Percentiles rank a stretch among this genome's conserved stretches.
phyloP scores from a whole-genome alignment of 2,329 filamentous ascomycete genomes.

The Pezicula rhizophila region DNA sequence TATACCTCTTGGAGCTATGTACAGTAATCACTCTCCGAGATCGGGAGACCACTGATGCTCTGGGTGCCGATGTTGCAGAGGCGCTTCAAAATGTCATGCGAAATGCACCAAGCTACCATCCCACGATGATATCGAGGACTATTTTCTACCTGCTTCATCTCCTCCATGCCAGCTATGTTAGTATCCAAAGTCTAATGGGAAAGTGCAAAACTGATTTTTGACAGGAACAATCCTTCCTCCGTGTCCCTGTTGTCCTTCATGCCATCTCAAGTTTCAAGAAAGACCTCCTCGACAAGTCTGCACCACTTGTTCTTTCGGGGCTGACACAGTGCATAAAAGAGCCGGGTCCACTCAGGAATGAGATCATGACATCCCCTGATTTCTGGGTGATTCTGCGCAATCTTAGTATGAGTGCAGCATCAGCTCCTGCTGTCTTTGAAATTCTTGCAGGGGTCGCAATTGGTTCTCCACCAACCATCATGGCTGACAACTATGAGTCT shows the following conservation, averaged over 20 bases:
- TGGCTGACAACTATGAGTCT: conserved; percentile 92
- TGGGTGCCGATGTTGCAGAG: conserved; percentile 76
- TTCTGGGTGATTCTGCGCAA: conserved; percentile 89
- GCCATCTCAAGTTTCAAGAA: conserved; percentile 83
- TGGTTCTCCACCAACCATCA: conserved; percentile 71
- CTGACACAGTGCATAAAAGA: conserved; percentile 74
- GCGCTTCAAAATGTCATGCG: conserved; percentile 76
- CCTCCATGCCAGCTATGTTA: conserved; percentile 77
- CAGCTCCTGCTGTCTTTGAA: conserved; percentile 74
- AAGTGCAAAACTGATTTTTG: conserved; percentile 19
- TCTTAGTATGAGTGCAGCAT: conserved; percentile 62
- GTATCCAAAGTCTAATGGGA: conserved; percentile 26
- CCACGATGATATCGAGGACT: conserved; percentile 75
- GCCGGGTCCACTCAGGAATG: conserved; percentile 72
- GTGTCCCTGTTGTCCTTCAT: conserved; percentile 86
- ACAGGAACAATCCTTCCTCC: conserved; percentile 83
- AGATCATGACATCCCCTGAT: conserved; percentile 93
- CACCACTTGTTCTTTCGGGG: conserved; percentile 70
- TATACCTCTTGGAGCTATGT: conserved; percentile 87
- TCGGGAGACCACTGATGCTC: conserved; percentile 59
- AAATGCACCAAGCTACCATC: conserved; percentile 72
- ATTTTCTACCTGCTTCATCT: conserved; percentile 82
- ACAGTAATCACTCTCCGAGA: conserved; percentile 77
- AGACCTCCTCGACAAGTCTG: conserved; percentile 68
- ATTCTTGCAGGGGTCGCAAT: conserved; percentile 75